Base-by-base conservation (phyloP, 2,329 filamentous ascomycete genomes). In the Cladosporium sp. region DNA sequence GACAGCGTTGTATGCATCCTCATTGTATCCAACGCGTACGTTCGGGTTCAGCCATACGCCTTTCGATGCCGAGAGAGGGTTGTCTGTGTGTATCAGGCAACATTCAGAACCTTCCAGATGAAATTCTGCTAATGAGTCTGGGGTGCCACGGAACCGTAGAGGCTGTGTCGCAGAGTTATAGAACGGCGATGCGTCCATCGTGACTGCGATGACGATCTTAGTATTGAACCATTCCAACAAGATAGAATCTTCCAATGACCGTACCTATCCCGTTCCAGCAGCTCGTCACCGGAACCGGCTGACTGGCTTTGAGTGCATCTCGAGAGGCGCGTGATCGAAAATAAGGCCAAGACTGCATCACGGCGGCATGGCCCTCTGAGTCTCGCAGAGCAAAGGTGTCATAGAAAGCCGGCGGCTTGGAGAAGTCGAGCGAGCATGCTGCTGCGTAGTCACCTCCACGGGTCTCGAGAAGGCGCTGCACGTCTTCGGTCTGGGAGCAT, bases 51-150 rank as follows among this genome's bases (percentile, higher is more conserved):
- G 74, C 75, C 83, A 92, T 6, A 92, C 86, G 59, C 90, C 87
- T 64, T 80, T 77, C 7, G 66, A 71, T 1, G 64, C 73, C 5
- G 83, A 83, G 4, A 88, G 78, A 1, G 85, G 86, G 71, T 92
- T 92, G 72, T 92, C 90, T 2, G 87, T 86, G 74, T 92, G 90
- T 64, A 92, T 87, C 62, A 93, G 84, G 76, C 91, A 93, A 80
- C 90, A 93, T 77, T 93, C 91, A 15, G 87, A 90, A n/a, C 84
- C 91, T 76, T 93, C 91, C 30, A 93, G 81, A 73, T 92, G 90
- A 30, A 80, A 73, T 3, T 71, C 66, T 0, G 83, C 83, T 1
- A 94, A 84, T 4, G 82, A 84, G 72, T 91, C 89, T 0, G 85
- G 74, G 26, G 90, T 81, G 4, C 83, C 88, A 11, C 90, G 86